phyloP scores from a whole-genome alignment of 257 asterid species.

The Solanum chiquidenum region DNA sequence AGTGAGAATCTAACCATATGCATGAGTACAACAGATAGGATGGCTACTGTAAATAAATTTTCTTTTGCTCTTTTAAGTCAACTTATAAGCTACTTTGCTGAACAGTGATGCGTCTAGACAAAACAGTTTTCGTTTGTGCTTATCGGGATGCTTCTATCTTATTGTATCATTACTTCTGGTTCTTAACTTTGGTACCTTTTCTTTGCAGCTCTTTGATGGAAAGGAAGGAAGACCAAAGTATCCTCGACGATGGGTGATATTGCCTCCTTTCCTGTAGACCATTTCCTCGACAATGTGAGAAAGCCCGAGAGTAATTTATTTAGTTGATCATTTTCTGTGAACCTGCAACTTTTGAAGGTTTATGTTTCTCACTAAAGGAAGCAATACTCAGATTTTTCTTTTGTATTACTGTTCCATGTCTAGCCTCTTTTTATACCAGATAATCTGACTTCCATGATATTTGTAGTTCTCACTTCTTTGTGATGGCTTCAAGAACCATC shows the following conservation, averaged over 20 bases:
- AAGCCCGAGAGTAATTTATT: background rate
- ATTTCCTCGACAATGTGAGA: background rate
- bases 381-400: background rate
- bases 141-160: background rate
- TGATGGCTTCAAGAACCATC: background rate
- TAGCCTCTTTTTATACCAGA: background rate
- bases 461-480: background rate
- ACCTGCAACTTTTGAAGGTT: background rate
- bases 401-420: background rate
- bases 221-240: conserved; percentile 83
- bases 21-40: background rate
- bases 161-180: background rate
- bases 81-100: background rate
- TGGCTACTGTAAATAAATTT: background rate
- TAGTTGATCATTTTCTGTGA: background rate
- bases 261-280: conserved; percentile 89
- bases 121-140: background rate
- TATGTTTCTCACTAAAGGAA: conserved; percentile 8
- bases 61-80: background rate
- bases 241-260: conserved; percentile 92
- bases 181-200: conserved; percentile 3
- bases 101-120: background rate
- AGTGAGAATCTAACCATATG: background rate
- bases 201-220: conserved; percentile 84
- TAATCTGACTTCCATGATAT: background rate